Evolutionary conservation across 2,329 filamentous ascomycete species (phyloP), one percentile per base, ranked within the genome.

Genomic region (Aspergillus pseudoglaucus): DNA sequence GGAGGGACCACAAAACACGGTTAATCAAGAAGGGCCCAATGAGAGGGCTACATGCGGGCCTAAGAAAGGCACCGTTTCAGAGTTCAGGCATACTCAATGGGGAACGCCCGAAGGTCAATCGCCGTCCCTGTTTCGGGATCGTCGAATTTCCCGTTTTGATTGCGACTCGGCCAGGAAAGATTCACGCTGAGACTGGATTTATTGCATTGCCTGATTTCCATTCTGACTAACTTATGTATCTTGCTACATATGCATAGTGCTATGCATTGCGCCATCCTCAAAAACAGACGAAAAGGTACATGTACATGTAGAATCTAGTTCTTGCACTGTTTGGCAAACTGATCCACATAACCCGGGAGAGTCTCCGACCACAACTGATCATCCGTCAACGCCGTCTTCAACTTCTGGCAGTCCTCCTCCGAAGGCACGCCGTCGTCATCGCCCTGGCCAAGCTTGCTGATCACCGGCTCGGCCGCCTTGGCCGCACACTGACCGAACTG

Each of bases 391-490:
- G 45, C 32, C 33, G 23, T 12, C 35, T 48, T 51, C 20, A 51
- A 40, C 44, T 51, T 44, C 23, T 40, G 20, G 40, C 49, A 48
- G 3, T 46, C 37, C 12, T 42, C 46, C 14, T 51, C 46, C 8
- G 46, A 48, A 6, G 47, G 33, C 4, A 38, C 27, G 32, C 39
- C 17, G 32, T 42, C 17, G 12, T 17, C 39, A 4, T 48, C 10
- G 18, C 48, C 27, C 6, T 44, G 35, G 20, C 45, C 27, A 6
- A 42, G 37, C 14, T 44, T 40, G 39, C 40, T 17, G 17, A 51
- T 33, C 32, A 51, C 38, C 4, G 49, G 49, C 44, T 44, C 32
- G n/a, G 42, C 23, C 15, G 49, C 49, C 30, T 51, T 42, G 25
- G 48, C 25, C 4, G 39, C 49, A 23, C 49, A 51, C 18, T n/a